Base-by-base conservation (phyloP, 305 asterid species). In the Fraxinus velutina region DNA sequence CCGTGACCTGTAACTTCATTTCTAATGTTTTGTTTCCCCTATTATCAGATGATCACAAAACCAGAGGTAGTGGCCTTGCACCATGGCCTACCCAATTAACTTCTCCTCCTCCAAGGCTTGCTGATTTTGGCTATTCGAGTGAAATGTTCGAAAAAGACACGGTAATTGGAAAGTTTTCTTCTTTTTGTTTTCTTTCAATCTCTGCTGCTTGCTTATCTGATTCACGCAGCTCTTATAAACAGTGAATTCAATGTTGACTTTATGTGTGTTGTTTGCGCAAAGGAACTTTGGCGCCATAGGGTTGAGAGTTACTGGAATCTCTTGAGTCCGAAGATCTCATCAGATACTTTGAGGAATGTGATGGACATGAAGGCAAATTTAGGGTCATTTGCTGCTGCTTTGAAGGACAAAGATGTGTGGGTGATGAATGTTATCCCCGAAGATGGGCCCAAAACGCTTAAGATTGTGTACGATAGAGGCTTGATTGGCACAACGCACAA, bases 341-440 rank as follows among this genome's bases (percentile, higher is more conserved):
- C 97, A 4, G 90, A 95, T 68, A 88, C 92, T 12, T 29, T 95
- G 81, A 88, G 99, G 85, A 95, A 95, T 57, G 89, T 95, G 78
- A 93, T 95, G 98, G 99, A 95, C 85, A 93, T 95, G 99, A 95
- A 94, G 86, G 99, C 99, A 60, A 88, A 93, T 84, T 72, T 95
- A 87, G 99, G 99, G 36, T 95, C 99, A 21, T 95, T 92, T 89
- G 99, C 92, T 47, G 98, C 96, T 85, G 97, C 97, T 79, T 88
- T 95, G 93, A 92, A 92, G 86, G 94, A 92, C 74, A 93, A 90
- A 89, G 92, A 91, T 5, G 93, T 93, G 4, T 95, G 99, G 99
- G 99, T 95, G 84, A 95, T 95, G 99, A 95, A 93, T 78, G 99
- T 89, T 33, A 91, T 93, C 34, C 90, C 98, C 62, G 97, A 93